Base-by-base conservation (phyloP, 805 yeast genomes). In the Brettanomyces nanus region DNA sequence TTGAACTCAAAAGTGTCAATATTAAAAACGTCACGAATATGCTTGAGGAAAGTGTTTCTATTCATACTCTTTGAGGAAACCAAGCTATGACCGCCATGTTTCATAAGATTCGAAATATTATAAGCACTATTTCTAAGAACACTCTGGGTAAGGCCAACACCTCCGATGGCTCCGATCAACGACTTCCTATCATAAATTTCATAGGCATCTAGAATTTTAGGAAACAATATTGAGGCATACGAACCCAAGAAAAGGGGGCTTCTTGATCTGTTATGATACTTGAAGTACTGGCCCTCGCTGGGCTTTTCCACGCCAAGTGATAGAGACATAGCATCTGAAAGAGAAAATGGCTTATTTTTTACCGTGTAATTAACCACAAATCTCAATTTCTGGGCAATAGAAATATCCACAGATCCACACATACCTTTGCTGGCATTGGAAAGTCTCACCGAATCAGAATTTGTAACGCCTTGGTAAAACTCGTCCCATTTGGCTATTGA, bases 401-500 rank as follows among this genome's bases (percentile, higher is more conserved):
- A 21, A 1, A 32, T 11, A 10, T 30, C 25, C 19, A 44, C 13
- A 2, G 15, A 11, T 6, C 21, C 18, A 33, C 42, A 29, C 23
- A 19, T 26, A 14, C 30, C 28, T 17, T 23, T 23, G 3, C 28
- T 15, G 6, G 46, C 19, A 19, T 40, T 41, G 15, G 39, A 18
- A 2, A 38, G 31, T 18, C 6, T 20, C 20, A 64, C 54, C 19
- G 61, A 62, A 10, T 60, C 61, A 26, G 64, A 63, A 46, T 77
- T 71, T 15, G 63, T 53, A 28, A 77, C 66, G 15, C 38, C 65
- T 15, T 61, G 58, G 32, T 81, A 58, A 54, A 82, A 85, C 30
- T 76, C 84, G 45, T 78, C 75, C 97, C 97, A 90, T 52, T 92
- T 76, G 39, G 70, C 75, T 51, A 86, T 77, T 0, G 94, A 81